Base-by-base conservation (phyloP, 495 filamentous ascomycete genomes). In the Penicillium psychrofluorescens region DNA sequence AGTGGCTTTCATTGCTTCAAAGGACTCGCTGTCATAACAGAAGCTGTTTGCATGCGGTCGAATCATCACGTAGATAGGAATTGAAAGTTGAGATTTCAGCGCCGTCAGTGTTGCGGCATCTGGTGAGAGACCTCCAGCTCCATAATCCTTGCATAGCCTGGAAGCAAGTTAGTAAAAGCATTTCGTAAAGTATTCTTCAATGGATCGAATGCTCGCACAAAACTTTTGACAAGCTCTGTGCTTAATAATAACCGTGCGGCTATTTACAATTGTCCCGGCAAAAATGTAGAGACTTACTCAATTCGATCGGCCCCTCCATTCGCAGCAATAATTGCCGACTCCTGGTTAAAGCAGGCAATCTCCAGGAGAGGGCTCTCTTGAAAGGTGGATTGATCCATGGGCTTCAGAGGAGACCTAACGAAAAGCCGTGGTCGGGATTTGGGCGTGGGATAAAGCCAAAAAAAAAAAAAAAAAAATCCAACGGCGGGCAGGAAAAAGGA, bases 11-110 rank as follows among this genome's bases (percentile, higher is more conserved):
- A 79, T 77, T 2, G 32, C 10, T 30, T 57, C 46, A 28, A 71
- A 67, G 8, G 75, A 71, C 0, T 12, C 28, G 6, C 57, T 38
- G 1, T 56, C 47, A 44, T 76, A 77, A 11, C 44, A 43, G 45
- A 77, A 79, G 48, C 57, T 38, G 1, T 62, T 54, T 0, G 62
- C 50, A 13, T 66, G 64, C 7, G 73, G 70, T 10, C 75, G 62
- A 45, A 76, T 68, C 74, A 79, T 79, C 12, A 70, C 62, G 43
- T 67, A 67, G 11, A 77, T 58, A 0, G 75, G 72, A 29, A 72
- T 67, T 0, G 44, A 29, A 11, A 68, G 41, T 31, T 54, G 46
- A 11, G 60, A 46, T 42, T 61, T 60, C 32, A 66, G 27, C 1
- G 37, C 14, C 10, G 32, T 22, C 1, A 66, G 45, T 3, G 47